A percentile compares a stretch with the other conserved stretches of the same genome.
Conservation (phyloP, 495 filamentous ascomycete species). For the Penicillium egyptiacum region DNA sequence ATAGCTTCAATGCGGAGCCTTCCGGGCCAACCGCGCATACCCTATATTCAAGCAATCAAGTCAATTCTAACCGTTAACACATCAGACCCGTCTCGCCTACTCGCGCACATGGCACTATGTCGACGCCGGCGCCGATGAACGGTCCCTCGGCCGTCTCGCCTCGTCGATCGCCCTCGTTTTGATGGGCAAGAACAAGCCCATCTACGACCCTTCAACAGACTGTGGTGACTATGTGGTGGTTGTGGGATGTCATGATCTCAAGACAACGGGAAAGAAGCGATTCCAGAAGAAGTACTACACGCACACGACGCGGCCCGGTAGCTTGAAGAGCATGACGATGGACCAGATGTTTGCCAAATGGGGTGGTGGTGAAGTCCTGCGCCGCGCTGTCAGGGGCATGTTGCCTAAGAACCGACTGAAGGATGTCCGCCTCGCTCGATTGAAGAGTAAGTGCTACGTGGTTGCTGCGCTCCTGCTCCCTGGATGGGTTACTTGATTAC, state of each 20-base stretch:
- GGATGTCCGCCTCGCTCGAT: conserved; percentile 77
- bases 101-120: conserved; percentile 89
- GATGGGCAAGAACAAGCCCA: conserved; percentile 99
- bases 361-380: conserved; percentile 90
- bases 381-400: conserved; percentile 93
- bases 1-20: conserved; percentile 15
- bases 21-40: conserved; percentile 5
- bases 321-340: conserved; percentile 87
- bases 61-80: conserved; percentile 9
- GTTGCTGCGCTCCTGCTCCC: background rate
- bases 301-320: conserved; percentile 87
- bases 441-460: conserved; percentile 67
- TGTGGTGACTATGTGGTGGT: conserved; percentile 99
- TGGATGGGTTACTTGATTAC: background rate
- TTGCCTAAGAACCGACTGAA: conserved; percentile 93
- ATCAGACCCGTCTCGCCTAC: conserved; percentile 92
- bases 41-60: conserved; percentile 1
- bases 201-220: conserved; percentile 93
- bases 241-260: conserved; percentile 79
- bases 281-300: conserved; percentile 93
- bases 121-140: conserved; percentile 61
- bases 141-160: conserved; percentile 79
- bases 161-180: conserved; percentile 86
- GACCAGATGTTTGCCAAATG: conserved; percentile 90
- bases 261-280: conserved; percentile 87